These are phyloP conservation scores for Naegleria fowleri DNA, from an alignment of 208 protist species.

Conservation along the genomic window DNA sequence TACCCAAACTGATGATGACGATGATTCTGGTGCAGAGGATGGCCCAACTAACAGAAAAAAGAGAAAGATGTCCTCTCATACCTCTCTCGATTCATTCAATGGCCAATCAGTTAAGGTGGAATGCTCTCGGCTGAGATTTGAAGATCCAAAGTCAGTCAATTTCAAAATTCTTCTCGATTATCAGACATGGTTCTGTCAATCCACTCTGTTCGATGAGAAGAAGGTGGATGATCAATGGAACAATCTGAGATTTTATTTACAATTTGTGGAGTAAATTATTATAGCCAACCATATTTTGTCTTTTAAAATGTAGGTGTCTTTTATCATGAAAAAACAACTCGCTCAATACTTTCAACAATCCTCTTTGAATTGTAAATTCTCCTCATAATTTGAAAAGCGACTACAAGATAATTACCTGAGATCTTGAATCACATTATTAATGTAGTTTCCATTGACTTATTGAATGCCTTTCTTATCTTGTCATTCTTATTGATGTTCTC, in stretches of 20 bases:
- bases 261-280: conserved; percentile 17
- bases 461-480: too few species aligned
- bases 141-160: neutral
- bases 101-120: neutral
- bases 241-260: neutral
- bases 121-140: neutral
- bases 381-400: too few species aligned
- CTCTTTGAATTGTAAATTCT: too few species aligned
- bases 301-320: too few species aligned
- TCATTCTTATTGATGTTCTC: too few species aligned
- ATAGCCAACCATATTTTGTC: too few species aligned
- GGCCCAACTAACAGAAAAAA: neutral
- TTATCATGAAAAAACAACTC: too few species aligned
- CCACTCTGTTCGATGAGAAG: neutral
- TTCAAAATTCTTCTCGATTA: neutral
- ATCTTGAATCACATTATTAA: too few species aligned
- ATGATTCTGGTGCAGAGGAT: neutral
- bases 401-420: too few species aligned
- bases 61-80: too few species aligned
- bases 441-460: too few species aligned
- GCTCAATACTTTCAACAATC: too few species aligned
- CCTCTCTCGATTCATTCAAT: neutral
- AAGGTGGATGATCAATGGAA: conserved; percentile 15
- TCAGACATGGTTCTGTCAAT: conserved; percentile 16
- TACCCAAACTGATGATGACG: neutral